Base-by-base conservation (phyloP, 768 basidiomycete species). In the Leccinum imitatum region DNA sequence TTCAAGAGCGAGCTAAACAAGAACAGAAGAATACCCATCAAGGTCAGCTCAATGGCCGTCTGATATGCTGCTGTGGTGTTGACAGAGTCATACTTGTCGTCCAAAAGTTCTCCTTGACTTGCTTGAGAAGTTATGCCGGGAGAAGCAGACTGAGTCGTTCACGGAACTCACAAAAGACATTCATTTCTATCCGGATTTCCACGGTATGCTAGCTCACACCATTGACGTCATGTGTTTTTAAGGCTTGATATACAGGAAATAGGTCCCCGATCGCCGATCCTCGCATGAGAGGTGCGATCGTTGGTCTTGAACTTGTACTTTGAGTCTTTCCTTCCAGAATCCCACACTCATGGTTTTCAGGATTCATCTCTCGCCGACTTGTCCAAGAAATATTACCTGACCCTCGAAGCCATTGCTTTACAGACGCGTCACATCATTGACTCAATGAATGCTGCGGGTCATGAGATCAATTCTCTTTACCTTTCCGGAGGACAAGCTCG, bases 341-440 rank as follows among this genome's bases (percentile, higher is more conserved):
- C 11, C 5, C 48, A 11, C 47, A 17, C 54, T 63, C 41, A 62
- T 15, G 14, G 3, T 30, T 37, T 41, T 54, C 65, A 89, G 87
- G 91, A 94, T 69, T 78, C 82, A 63, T 81, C 83, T 37, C 78
- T 97, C 37, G 70, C 78, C 54, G 95, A 97, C 73, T 87, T 99
- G 57, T 92, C 95, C 11, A 84, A 86, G 61, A 93, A 91, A 70
- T 98, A 96, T 77, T 87, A 93, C 68, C 84, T 93, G 57, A 90
- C 95, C 0, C 85, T 98, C 50, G 92, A 97, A 77, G 86, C 94
- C 19, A 95, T 99, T 73, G 91, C 94, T 15, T 84, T 97, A 23
- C 95, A 98, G 74, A 97, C 94, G 31, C 82, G 91, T 11, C 95
- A 97, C 74, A 98, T 99, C 73, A 79, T 98, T 60, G 91, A 95